Conservation (phyloP, 768 basidiomycete genomes). For the Podaxis sp. region DNA sequence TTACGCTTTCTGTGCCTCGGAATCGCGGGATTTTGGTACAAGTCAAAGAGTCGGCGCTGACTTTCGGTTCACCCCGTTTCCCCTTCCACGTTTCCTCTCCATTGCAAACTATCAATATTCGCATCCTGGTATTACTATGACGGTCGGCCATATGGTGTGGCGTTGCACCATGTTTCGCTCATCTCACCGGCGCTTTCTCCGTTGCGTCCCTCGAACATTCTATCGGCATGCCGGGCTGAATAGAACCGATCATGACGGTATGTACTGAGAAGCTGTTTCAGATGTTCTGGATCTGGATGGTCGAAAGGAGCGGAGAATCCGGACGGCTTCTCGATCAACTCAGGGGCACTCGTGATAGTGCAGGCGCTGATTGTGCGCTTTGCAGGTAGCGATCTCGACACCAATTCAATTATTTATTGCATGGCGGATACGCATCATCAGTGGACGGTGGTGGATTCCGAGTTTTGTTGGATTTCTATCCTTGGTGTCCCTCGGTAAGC, state of each 20-base stretch:
- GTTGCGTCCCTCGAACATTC: too few species aligned
- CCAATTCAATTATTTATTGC: slow-evolving; percentile 38
- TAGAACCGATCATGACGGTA: slow-evolving; percentile 32
- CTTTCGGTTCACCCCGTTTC: too few species aligned
- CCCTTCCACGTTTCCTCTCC: too few species aligned
- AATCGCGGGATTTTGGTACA: too few species aligned
- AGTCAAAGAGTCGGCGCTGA: too few species aligned
- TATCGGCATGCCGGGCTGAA: neutral
- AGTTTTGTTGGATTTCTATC: slow-evolving; percentile 23
- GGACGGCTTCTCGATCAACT: neutral
- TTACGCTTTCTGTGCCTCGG: too few species aligned
- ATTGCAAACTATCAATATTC: too few species aligned
- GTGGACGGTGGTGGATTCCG: slow-evolving; percentile 23
- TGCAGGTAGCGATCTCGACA: slow-evolving; percentile 33
- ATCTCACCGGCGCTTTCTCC: too few species aligned
- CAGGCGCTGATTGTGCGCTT: neutral
- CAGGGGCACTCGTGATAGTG: neutral
- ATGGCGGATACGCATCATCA: slow-evolving; percentile 33
- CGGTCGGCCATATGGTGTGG: too few species aligned
- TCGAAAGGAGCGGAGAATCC: neutral
- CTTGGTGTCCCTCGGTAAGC: slow-evolving; percentile 27
- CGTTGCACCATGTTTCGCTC: too few species aligned
- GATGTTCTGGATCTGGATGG: neutral
- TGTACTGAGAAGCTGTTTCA: slow-evolving; percentile 1
- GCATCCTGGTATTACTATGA: too few species aligned